These are phyloP conservation scores for Sesbania bispinosa DNA, from an alignment of 306 rosid genomes.

Conservation along the genomic window DNA sequence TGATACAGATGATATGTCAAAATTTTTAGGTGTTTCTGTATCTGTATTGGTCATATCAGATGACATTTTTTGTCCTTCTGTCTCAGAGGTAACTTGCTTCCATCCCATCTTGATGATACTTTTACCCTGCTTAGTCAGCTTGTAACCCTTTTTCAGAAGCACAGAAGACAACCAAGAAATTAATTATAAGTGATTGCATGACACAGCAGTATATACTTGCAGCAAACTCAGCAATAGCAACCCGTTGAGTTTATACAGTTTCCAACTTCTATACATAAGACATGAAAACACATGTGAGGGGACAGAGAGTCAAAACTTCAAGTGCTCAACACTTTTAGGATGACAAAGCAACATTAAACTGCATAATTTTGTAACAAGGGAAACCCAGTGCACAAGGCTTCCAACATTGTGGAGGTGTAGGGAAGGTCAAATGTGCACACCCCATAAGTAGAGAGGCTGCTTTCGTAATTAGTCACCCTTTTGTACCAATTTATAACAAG, in stretches of 20 bases:
- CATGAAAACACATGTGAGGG: constrained; percentile 5
- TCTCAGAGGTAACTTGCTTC: constrained; percentile 51
- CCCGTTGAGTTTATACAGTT: background rate
- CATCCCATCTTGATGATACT: constrained; percentile 57
- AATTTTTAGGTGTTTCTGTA: constrained; percentile 31
- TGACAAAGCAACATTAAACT: too few relatives aligned
- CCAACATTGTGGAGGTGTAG: too few relatives aligned
- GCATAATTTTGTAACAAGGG: background rate
- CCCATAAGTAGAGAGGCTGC: background rate
- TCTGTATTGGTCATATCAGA: constrained; percentile 60
- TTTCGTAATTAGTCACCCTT: background rate
- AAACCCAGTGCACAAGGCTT: background rate
- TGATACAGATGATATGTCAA: constrained; percentile 28
- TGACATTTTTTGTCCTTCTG: constrained; percentile 55
- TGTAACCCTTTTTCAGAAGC: constrained; percentile 65
- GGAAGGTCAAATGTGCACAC: too few relatives aligned
- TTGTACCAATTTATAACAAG: background rate
- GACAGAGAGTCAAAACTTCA: too few relatives aligned
- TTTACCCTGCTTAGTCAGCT: constrained; percentile 78
- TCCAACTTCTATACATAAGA: background rate
- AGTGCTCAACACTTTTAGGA: too few relatives aligned
- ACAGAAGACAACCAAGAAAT: constrained; percentile 25
- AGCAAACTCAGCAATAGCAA: constrained; percentile 9
- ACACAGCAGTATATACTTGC: constrained; percentile 8
- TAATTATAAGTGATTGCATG: constrained; percentile 17